Percentiles rank a stretch among this genome's conserved stretches.
Evolutionary conservation across 1,139 yeast species (phyloP).

Genomic region (Taiozyma sp.): DNA sequence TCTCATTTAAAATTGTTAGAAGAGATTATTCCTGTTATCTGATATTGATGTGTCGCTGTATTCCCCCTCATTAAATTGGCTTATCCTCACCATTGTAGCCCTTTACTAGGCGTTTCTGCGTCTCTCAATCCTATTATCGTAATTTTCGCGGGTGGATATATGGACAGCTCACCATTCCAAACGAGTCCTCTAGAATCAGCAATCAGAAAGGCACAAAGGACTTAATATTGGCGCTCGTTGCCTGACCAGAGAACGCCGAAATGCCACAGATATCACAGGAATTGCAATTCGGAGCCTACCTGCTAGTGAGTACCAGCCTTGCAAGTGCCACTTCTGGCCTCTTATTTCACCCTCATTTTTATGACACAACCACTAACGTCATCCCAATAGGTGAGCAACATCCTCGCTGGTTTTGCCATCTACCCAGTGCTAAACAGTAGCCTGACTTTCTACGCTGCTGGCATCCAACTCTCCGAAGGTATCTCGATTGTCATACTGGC

Average conservation of each 20-base stretch:
- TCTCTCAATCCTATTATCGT: neutral
- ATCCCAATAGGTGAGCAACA: conserved; percentile 22
- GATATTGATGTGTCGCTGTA: too few species aligned
- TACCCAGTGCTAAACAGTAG: conserved; percentile 29
- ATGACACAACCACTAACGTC: conserved; percentile 6
- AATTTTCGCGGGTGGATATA: neutral
- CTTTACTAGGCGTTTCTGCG: neutral
- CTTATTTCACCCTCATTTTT: neutral
- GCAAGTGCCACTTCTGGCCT: conserved; percentile 2
- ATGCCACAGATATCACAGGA: conserved; percentile 4
- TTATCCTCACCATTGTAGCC: too few species aligned
- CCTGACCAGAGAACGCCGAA: neutral
- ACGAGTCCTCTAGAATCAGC: neutral
- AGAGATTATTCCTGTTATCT: too few species aligned
- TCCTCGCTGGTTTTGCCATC: conserved; percentile 28
- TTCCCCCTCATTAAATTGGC: neutral
- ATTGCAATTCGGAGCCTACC: conserved; percentile 14
- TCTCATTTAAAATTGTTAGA: too few species aligned
- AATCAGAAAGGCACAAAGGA: neutral
- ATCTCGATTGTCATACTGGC: conserved; percentile 32
- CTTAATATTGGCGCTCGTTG: neutral
- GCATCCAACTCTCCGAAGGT: conserved; percentile 39
- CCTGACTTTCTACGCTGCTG: conserved; percentile 40
- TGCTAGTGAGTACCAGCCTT: conserved; percentile 8
- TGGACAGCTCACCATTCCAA: neutral